These are phyloP conservation scores for Blastobotrys illinoisensis DNA, from an alignment of 1,139 yeast genomes.

Conservation along the genomic window DNA sequence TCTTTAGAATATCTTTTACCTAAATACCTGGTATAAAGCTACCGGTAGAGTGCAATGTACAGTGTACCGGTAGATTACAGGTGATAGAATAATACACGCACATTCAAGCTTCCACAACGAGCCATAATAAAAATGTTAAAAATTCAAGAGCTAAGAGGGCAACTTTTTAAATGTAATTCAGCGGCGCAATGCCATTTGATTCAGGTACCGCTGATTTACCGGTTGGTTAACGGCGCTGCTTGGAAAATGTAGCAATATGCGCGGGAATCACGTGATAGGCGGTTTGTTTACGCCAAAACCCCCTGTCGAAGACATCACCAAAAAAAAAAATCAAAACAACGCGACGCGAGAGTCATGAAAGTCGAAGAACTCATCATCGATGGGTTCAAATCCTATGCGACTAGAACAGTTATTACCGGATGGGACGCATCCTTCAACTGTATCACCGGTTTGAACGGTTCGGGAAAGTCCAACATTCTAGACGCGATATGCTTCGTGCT, in stretches of 20 bases:
- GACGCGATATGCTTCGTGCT: slow-evolving; percentile 98
- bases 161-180: too few species aligned
- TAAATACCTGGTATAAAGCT: too few species aligned
- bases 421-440: slow-evolving; percentile 98
- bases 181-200: too few species aligned
- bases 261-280: background rate
- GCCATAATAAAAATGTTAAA: too few species aligned
- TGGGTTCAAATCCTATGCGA: slow-evolving; percentile 96
- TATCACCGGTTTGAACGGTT: slow-evolving; percentile 94
- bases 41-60: too few species aligned
- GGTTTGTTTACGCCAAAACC: background rate
- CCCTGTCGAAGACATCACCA: background rate
- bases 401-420: slow-evolving; percentile 88
- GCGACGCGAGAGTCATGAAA: slow-evolving; percentile 49
- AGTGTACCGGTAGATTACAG: too few species aligned
- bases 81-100: too few species aligned
- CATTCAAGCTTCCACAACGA: too few species aligned
- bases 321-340: background rate
- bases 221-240: too few species aligned
- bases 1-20: too few species aligned
- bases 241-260: background rate
- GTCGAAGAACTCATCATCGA: slow-evolving; percentile 94
- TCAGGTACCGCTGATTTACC: too few species aligned
- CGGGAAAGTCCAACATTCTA: slow-evolving; percentile 90
- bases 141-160: too few species aligned